These are phyloP conservation scores for Aquilaria sinensis DNA, from an alignment of 345 rosid genomes.

Conservation along the genomic window DNA sequence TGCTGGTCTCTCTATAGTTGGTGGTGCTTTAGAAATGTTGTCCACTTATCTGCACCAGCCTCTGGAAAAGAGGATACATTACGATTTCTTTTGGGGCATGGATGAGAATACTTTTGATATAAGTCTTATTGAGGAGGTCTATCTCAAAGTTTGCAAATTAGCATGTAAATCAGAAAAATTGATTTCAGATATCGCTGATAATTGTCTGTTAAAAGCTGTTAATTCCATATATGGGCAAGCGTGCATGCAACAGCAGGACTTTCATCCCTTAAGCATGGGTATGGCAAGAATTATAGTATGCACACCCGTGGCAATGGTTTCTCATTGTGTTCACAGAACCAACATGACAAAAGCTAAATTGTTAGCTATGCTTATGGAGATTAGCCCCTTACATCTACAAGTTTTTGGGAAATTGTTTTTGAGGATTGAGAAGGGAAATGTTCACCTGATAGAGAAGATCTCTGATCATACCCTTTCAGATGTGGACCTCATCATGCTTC, in stretches of 20 bases:
- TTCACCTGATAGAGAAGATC: conserved; percentile 8
- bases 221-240: conserved; percentile 36
- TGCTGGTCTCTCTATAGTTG: conserved; percentile 59
- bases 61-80: conserved; percentile 26
- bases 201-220: conserved; percentile 59
- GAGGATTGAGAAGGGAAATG: conserved; percentile 26
- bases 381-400: conserved; percentile 64
- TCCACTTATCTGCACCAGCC: conserved; percentile 47
- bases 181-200: conserved; percentile 42
- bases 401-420: conserved; percentile 51
- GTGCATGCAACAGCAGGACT: conserved; percentile 22
- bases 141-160: conserved; percentile 44
- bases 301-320: conserved; percentile 60
- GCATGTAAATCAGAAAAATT: conserved; percentile 25
- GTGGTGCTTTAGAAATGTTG: conserved; percentile 59
- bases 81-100: conserved; percentile 50
- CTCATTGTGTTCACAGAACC: conserved; percentile 42
- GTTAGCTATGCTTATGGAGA: conserved; percentile 59
- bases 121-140: conserved; percentile 55
- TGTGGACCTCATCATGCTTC: conserved; percentile 56
- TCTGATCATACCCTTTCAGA: conserved; percentile 34
- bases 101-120: conserved; percentile 37
- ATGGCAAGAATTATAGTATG: conserved; percentile 39
- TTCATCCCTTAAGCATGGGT: conserved; percentile 54
- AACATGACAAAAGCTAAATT: conserved; percentile 55